These are phyloP conservation scores for Talaromyces pinophilus DNA, from an alignment of 2,329 filamentous ascomycete genomes.

Conservation along the genomic window DNA sequence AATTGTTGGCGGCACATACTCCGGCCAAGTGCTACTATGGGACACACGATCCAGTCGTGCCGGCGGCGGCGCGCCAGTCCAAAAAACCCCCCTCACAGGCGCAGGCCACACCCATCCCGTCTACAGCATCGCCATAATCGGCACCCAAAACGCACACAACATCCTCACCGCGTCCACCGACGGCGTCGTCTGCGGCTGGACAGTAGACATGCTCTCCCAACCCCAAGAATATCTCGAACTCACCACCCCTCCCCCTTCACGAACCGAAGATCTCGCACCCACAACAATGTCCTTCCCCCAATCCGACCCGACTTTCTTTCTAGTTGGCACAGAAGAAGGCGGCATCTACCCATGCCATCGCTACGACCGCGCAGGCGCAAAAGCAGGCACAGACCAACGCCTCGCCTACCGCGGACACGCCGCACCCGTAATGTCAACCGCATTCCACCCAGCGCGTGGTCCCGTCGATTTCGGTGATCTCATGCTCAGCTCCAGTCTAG, in stretches of 20 bases:
- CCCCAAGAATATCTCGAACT: slow-evolving; percentile 93
- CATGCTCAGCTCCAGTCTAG: slow-evolving; percentile 85
- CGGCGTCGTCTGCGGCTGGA: slow-evolving; percentile 95
- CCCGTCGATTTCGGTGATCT: slow-evolving; percentile 93
- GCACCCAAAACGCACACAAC: slow-evolving; percentile 98
- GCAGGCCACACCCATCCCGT: slow-evolving; percentile 95
- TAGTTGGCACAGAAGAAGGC: slow-evolving; percentile 95
- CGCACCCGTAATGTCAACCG: slow-evolving; percentile 91
- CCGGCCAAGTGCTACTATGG: slow-evolving; percentile 94
- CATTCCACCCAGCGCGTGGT: slow-evolving; percentile 90
- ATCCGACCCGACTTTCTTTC: slow-evolving; percentile 94
- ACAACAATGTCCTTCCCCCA: slow-evolving; percentile 94
- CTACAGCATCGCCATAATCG: slow-evolving; percentile 92
- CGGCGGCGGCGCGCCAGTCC: slow-evolving; percentile 68
- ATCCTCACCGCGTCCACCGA: slow-evolving; percentile 97
- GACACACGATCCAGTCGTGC: slow-evolving; percentile 87
- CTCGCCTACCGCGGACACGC: slow-evolving; percentile 88
- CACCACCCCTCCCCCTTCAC: slow-evolving; percentile 78
- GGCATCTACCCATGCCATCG: slow-evolving; percentile 94
- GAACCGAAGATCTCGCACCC: slow-evolving; percentile 91
- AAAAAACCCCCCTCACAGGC: slow-evolving; percentile 93
- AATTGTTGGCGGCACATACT: slow-evolving; percentile 94
- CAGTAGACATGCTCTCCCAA: slow-evolving; percentile 94
- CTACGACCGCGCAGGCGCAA: slow-evolving; percentile 95
- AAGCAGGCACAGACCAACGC: slow-evolving; percentile 88